Conservation (phyloP, 495 filamentous ascomycete genomes). For the Penicillium chermesinum region DNA sequence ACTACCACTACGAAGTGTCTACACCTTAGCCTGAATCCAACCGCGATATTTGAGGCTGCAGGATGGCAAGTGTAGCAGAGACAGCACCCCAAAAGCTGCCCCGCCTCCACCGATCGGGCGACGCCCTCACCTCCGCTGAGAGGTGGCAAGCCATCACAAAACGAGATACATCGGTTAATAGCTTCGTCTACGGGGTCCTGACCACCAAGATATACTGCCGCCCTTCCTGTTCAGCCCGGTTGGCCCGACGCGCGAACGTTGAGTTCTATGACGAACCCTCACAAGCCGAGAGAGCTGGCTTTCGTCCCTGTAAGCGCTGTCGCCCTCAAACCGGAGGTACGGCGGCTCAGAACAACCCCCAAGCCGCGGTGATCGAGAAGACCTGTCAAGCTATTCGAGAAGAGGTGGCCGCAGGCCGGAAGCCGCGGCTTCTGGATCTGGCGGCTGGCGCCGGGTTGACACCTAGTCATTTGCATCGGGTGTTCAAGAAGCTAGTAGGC, state of each 20-base stretch:
- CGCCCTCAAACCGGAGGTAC: constrained; percentile 41
- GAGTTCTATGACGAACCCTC: constrained; percentile 51
- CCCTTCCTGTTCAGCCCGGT: constrained; percentile 54
- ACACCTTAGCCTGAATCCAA: no score
- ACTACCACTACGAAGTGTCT: no score
- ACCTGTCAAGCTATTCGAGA: constrained; percentile 36
- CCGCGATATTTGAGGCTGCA: no score
- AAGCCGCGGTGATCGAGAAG: constrained; percentile 39
- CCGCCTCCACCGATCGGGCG: constrained; percentile 18
- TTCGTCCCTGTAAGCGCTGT: constrained; percentile 61
- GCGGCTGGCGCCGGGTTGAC: constrained; percentile 51
- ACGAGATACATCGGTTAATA: constrained; percentile 44
- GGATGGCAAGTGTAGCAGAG: background rate
- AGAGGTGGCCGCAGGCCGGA: constrained; percentile 22
- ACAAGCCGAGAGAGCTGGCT: constrained; percentile 52
- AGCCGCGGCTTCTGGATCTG: constrained; percentile 45
- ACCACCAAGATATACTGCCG: constrained; percentile 63
- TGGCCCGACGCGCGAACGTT: constrained; percentile 58
- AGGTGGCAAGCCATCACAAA: constrained; percentile 54
- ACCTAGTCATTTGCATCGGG: constrained; percentile 57
- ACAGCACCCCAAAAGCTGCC: constrained; percentile 19
- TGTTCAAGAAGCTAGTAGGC: constrained; percentile 56
- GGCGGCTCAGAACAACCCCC: constrained; percentile 34
- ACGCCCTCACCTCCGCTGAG: constrained; percentile 24
- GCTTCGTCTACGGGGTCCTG: constrained; percentile 58